Evolutionary conservation across 202 grass and related monocot genomes (phyloP).

Genomic region (Schoenoplectus triqueter): DNA sequence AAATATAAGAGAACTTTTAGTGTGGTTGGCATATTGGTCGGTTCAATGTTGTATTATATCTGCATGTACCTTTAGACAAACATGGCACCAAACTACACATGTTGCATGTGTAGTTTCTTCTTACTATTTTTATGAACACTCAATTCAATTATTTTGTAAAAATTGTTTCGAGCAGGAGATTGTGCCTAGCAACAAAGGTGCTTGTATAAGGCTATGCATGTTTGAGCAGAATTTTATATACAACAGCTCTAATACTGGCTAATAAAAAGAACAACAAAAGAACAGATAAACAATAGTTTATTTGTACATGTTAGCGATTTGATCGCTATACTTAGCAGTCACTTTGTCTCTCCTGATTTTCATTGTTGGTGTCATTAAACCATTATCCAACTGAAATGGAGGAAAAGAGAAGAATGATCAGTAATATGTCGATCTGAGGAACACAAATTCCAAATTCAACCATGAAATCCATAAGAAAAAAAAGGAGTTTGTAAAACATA

Average conservation of each 20-base stretch:
- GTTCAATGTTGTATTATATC: background rate
- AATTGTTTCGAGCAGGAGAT: background rate
- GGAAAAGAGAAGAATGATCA: background rate
- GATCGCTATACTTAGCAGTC: conserved; percentile 50
- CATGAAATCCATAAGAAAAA: background rate
- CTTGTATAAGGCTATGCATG: background rate
- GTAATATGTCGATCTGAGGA: background rate
- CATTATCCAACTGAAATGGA: conserved; percentile 74
- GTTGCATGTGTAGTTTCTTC: background rate
- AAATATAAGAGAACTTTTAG: background rate
- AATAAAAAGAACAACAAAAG: background rate
- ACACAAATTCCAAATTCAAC: background rate
- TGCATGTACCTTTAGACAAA: no score
- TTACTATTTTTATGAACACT: conserved; percentile 10
- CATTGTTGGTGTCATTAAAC: conserved; percentile 94
- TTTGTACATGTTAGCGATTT: conserved; percentile 50
- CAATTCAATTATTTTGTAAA: background rate
- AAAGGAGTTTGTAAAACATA: conserved; percentile 34
- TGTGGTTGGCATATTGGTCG: background rate
- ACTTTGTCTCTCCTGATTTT: conserved; percentile 82
- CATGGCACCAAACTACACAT: no score
- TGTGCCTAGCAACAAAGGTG: background rate
- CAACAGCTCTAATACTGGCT: background rate
- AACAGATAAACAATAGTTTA: background rate
- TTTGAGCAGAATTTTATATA: background rate